Evolutionary conservation across 208 protist species (phyloP).

Genomic region (Entamoeba invadens): DNA sequence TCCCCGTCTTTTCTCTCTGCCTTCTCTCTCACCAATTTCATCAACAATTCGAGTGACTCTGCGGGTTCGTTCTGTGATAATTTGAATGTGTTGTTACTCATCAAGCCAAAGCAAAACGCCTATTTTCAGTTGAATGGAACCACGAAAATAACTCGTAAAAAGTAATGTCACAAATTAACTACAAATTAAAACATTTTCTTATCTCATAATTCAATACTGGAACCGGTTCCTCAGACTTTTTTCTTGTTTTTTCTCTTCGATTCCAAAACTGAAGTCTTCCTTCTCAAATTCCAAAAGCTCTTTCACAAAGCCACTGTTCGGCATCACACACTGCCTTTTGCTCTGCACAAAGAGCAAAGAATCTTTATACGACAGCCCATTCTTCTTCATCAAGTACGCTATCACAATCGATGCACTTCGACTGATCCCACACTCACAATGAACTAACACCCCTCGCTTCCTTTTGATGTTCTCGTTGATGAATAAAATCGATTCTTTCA

Average conservation of each 20-base stretch:
- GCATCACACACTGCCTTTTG: neutral
- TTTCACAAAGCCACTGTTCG: neutral
- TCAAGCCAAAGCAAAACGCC: too few relatives aligned
- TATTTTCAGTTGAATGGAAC: too few relatives aligned
- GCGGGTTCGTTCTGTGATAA: too few relatives aligned
- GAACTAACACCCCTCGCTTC: conserved; percentile 61
- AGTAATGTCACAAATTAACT: too few relatives aligned
- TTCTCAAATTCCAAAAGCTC: neutral
- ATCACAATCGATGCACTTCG: conserved; percentile 63
- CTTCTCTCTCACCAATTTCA: neutral
- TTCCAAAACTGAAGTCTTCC: neutral
- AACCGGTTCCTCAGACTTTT: neutral
- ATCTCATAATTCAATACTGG: neutral
- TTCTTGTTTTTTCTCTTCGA: neutral
- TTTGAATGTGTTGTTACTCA: too few relatives aligned
- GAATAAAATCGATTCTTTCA: conserved; percentile 53
- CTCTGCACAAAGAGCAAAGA: neutral
- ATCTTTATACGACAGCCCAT: conserved; percentile 55
- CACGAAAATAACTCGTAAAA: too few relatives aligned
- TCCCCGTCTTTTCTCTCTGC: neutral
- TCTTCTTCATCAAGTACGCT: conserved; percentile 65
- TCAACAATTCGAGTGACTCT: neutral
- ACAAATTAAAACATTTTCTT: too few relatives aligned
- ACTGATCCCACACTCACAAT: conserved; percentile 74
- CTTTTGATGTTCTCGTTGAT: conserved; percentile 49